Evolutionary conservation across 208 protist genomes (phyloP).

Genomic region (Wallacemonas sp.): DNA sequence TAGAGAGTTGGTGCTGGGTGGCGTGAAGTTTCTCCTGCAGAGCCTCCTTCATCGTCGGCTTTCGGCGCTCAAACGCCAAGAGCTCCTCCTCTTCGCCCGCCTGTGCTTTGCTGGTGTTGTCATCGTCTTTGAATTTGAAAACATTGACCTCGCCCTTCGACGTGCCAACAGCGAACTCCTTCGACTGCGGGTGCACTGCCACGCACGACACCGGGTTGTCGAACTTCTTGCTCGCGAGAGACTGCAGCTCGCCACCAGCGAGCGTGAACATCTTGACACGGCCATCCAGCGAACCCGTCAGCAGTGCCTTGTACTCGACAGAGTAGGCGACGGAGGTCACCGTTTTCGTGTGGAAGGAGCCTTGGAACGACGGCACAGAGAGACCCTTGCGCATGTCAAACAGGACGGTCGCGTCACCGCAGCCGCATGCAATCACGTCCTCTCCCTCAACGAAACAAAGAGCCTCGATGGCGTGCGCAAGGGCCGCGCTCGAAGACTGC

Average conservation of each 20-base stretch:
- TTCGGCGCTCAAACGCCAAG: conserved; percentile 22
- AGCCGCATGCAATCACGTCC: conserved; percentile 41
- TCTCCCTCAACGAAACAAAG: conserved; percentile 43
- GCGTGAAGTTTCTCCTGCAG: conserved; percentile 51
- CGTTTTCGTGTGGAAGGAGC: conserved; percentile 81
- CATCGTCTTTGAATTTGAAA: conserved; percentile 51
- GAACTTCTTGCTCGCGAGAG: conserved; percentile 67
- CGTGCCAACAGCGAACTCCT: conserved; percentile 72
- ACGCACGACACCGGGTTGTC: conserved; percentile 58
- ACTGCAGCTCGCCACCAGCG: conserved; percentile 40
- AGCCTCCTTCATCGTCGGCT: conserved; percentile 34
- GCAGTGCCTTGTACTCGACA: conserved; percentile 51
- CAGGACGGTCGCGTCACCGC: conserved; percentile 59
- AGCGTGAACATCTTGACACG: conserved; percentile 83
- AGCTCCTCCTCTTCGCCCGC: conserved; percentile 23
- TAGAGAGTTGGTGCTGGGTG: conserved; percentile 65
- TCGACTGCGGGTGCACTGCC: conserved; percentile 63
- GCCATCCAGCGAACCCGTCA: conserved; percentile 75
- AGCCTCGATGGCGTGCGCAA: conserved; percentile 53
- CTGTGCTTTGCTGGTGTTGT: conserved; percentile 2
- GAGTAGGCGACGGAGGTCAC: conserved; percentile 72
- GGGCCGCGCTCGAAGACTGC: conserved; percentile 32
- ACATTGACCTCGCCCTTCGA: conserved; percentile 67
- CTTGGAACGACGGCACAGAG: conserved; percentile 35
- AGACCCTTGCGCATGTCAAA: conserved; percentile 81